Percentiles rank a stretch among this genome's conserved stretches.
phyloP scores from a whole-genome alignment of 768 basidiomycete genomes.

The Neoboletus subvelutipes region DNA sequence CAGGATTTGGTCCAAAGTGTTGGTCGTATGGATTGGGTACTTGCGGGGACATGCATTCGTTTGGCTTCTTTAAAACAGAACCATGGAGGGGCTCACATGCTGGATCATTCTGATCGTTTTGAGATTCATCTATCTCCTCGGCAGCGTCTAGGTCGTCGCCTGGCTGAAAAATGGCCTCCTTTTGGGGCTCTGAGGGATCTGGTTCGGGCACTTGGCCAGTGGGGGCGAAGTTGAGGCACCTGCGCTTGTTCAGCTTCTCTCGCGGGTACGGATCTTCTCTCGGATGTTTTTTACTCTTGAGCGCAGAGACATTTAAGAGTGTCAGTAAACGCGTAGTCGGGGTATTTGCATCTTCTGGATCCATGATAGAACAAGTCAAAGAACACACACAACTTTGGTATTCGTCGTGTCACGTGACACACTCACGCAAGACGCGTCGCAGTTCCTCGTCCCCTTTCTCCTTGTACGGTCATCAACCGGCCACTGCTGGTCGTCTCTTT shows the following conservation, averaged over 20 bases:
- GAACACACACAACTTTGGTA: not conserved
- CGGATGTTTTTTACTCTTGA: constrained; percentile 63
- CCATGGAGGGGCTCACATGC: constrained; percentile 9
- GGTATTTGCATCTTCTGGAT: constrained; percentile 40
- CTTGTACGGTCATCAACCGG: not conserved
- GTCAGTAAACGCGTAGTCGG: constrained; percentile 82
- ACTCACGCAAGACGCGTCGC: not conserved
- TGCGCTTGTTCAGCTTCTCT: constrained; percentile 71
- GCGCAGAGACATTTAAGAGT: constrained; percentile 85
- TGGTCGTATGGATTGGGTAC: constrained; percentile 56
- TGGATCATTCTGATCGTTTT: constrained; percentile 31
- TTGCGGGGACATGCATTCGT: constrained; percentile 1
- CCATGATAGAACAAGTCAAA: constrained; percentile 14
- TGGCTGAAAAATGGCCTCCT: constrained; percentile 6
- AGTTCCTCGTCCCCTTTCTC: not conserved
- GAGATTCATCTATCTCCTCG: constrained; percentile 30
- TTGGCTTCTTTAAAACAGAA: not conserved
- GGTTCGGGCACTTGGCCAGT: constrained; percentile 17
- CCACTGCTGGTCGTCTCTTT: not conserved
- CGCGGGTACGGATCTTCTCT: constrained; percentile 39
- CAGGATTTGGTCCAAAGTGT: constrained; percentile 69
- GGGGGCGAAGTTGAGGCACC: constrained; percentile 37
- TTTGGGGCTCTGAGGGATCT: constrained; percentile 2
- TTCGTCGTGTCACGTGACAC: constrained; percentile 21
- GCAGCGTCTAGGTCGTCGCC: constrained; percentile 25